Base-by-base conservation (phyloP, 192 early-diverging fungal species). In the Jimgerdemannia flammicorona region DNA sequence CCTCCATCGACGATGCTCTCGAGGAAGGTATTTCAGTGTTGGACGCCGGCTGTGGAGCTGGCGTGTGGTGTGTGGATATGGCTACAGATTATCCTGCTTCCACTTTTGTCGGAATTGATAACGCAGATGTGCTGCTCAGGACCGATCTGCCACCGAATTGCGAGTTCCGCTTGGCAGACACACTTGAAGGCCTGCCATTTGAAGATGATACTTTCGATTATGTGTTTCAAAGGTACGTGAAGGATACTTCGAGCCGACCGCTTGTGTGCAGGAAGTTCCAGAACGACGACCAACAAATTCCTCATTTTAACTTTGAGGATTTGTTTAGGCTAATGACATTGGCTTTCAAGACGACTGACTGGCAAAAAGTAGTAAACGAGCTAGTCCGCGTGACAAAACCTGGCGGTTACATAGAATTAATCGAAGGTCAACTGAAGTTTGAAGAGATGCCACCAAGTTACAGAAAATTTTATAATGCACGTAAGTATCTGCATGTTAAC, bases 161-260 rank as follows among this genome's bases (percentile, higher is more conserved):
- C 81, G 78, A 74, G 72, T 85, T 77, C 74, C 80, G 70, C 67
- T 78, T 76, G 71, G 70, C 67, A 11, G 78, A 88, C 75, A 76
- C 85, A 4, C 70, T 75, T 3, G 66, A 70, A 4, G 79, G 80
- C 0, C 70, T 88, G 14, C 80, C 79, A 2, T 86, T 86, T 42
- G 20, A 75, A n/a, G 78, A 84, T 29, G 81, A 85, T 63, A 66
- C 75, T 7, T 88, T 88, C 76, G 87, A 88, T 70, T 85, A 81
- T 66, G 77, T 86, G 29, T 75, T 75, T 70, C 80, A 81, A 72
- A 44, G 80, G 19, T 68, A 68, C 6, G 9, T 68, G 6, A 59
- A 59, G 14, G 49, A 14, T 59, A 2, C 6, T 6, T 59, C 49
- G 49, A 14, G 49, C 8, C 49, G 49, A 59, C 49, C 29, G 29